Evolutionary conservation across 495 filamentous ascomycete genomes (phyloP).

Genomic region (Xylaria nigripes): DNA sequence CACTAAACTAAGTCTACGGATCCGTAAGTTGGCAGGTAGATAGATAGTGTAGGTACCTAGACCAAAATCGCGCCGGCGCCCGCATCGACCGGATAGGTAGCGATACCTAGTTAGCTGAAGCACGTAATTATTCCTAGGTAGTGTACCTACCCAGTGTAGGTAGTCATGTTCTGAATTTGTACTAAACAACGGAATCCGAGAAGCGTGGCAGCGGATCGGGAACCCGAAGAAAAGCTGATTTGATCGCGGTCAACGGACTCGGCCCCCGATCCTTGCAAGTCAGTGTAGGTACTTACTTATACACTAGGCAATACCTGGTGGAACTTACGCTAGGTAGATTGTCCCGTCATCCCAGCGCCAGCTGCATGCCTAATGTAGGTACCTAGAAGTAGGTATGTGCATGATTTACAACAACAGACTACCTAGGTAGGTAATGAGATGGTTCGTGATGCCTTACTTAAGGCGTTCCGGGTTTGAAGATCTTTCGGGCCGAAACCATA

Average conservation of each 20-base stretch:
- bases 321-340: background rate
- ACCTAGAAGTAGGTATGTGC: background rate
- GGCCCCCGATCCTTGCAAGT: constrained; percentile 6
- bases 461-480: background rate
- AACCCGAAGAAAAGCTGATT: constrained; percentile 22
- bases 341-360: background rate
- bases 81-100: no score
- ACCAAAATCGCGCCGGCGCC: no score
- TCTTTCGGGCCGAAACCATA: background rate
- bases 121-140: no score
- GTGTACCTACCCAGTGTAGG: no score
- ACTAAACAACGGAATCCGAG: background rate
- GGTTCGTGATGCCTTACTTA: background rate
- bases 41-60: no score
- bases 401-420: background rate
- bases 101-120: no score
- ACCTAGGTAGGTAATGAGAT: no score
- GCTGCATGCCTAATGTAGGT: background rate
- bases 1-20: constrained; percentile 1
- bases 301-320: background rate
- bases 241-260: constrained; percentile 24
- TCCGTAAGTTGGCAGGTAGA: no score
- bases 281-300: background rate
- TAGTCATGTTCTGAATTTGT: no score
- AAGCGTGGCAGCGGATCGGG: constrained; percentile 19